These are phyloP conservation scores for Chlamydomonas schloesseri DNA, from an alignment of 139 green algal genomes.

Conservation along the genomic window DNA sequence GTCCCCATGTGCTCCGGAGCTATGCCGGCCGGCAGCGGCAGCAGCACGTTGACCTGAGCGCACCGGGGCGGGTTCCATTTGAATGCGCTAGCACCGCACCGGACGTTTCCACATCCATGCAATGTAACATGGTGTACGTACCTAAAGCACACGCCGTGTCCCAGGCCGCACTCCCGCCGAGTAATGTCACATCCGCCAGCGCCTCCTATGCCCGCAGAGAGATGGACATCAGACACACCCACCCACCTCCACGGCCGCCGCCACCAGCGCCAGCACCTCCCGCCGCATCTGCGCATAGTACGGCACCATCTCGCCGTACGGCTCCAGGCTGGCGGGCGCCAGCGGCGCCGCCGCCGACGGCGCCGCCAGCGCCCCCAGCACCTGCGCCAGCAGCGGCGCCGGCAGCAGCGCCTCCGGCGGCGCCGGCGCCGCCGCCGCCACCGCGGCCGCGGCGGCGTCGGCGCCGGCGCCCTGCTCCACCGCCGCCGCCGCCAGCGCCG, in stretches of 20 bases:
- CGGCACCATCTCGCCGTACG: constrained; percentile 72
- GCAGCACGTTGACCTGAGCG: constrained; percentile 34
- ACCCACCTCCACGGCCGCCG: constrained; percentile 44
- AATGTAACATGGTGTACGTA: too few species aligned
- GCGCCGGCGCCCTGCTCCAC: too few species aligned
- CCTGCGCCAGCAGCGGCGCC: background rate
- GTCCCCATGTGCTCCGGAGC: constrained; percentile 45
- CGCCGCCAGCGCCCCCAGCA: constrained; percentile 6
- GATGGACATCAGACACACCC: too few species aligned
- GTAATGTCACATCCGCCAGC: too few species aligned
- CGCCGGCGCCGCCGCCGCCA: background rate
- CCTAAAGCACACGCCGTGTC: too few species aligned
- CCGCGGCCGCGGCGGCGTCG: background rate
- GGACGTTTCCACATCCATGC: too few species aligned
- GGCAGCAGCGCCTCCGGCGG: background rate
- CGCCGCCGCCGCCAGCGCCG: constrained; percentile 4
- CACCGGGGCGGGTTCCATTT: too few species aligned
- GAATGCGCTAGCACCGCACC: too few species aligned
- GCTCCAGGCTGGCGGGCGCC: constrained; percentile 38
- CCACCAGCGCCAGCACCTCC: constrained; percentile 69
- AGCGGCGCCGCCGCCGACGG: constrained; percentile 1
- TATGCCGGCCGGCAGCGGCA: constrained; percentile 49
- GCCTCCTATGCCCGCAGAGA: too few species aligned
- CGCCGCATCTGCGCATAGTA: constrained; percentile 62
- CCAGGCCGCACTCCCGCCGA: too few species aligned